Evolutionary conservation across 352 stramenopile genomes (phyloP).

Genomic region (Globisporangium barbulae): DNA sequence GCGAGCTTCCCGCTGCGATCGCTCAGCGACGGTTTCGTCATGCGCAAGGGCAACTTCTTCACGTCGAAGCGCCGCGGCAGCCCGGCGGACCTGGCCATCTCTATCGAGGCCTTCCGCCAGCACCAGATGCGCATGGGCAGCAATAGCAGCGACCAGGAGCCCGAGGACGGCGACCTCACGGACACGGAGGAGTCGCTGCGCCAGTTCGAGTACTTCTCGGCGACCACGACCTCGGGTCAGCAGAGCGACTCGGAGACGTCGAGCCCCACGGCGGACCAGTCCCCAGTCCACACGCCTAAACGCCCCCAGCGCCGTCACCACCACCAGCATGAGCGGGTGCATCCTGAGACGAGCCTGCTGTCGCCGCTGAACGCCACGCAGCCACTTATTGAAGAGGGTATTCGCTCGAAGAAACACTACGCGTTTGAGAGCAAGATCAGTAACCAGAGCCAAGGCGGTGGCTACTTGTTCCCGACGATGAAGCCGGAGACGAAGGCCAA

Average conservation of each 20-base stretch:
- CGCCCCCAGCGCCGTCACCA: conserved; percentile 13
- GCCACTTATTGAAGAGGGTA: conserved; percentile 19
- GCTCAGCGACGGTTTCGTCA: conserved; percentile 76
- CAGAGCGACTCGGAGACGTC: conserved; percentile 3
- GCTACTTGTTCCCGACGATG: conserved; percentile 15
- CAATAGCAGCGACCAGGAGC: conserved; percentile 27
- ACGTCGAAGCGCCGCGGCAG: conserved; percentile 59
- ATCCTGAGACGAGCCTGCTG: conserved; percentile 2
- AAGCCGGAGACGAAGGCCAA: conserved; percentile 28
- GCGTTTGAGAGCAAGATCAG: conserved; percentile 23
- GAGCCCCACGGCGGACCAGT: conserved; percentile 12
- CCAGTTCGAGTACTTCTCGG: conserved; percentile 33
- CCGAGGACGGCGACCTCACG: conserved; percentile 27
- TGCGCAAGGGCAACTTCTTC: conserved; percentile 65
- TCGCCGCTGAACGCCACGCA: conserved; percentile 18
- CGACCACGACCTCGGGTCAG: conserved; percentile 11
- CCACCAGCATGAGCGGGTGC: conserved; percentile 13
- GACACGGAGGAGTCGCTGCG: conserved; percentile 48
- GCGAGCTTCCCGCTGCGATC: conserved; percentile 62
- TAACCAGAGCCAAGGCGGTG: neutral
- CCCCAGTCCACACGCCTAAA: conserved; percentile 26
- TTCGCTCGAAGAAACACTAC: conserved; percentile 19
- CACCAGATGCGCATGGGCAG: conserved; percentile 60
- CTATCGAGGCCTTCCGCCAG: conserved; percentile 68
- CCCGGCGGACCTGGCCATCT: conserved; percentile 70